Evolutionary conservation across 176 grass and related monocot species (phyloP).

Genomic region (Guadua angustifolia): DNA sequence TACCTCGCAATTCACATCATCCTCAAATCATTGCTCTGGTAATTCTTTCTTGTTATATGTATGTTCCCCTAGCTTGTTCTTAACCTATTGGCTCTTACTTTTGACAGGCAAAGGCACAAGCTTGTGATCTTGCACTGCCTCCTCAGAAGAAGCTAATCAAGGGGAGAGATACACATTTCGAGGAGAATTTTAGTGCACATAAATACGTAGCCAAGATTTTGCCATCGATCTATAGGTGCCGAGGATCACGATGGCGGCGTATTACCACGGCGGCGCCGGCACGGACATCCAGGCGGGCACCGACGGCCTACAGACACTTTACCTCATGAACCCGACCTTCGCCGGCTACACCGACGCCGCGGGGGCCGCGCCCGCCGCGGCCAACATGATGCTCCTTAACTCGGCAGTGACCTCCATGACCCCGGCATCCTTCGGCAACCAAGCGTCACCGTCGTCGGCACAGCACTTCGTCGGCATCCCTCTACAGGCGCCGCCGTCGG

Average conservation of each 20-base stretch:
- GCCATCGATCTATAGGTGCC: slow-evolving; percentile 8
- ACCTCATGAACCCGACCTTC: slow-evolving; percentile 95
- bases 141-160: background rate
- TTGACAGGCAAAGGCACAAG: slow-evolving; percentile 37
- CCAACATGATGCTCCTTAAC: slow-evolving; percentile 96
- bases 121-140: slow-evolving; percentile 7
- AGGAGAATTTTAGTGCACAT: slow-evolving; percentile 23
- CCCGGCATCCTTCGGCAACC: slow-evolving; percentile 54
- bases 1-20: background rate
- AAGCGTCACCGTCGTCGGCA: slow-evolving; percentile 41
- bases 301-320: slow-evolving; percentile 88
- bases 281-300: slow-evolving; percentile 75
- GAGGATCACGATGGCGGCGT: slow-evolving; percentile 70
- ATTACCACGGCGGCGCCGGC: slow-evolving; percentile 69
- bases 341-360: slow-evolving; percentile 58
- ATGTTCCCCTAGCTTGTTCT: background rate
- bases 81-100: slow-evolving; percentile 16
- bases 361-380: slow-evolving; percentile 19
- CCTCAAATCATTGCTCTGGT: slow-evolving; percentile 21
- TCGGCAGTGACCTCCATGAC: slow-evolving; percentile 71
- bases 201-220: background rate
- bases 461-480: slow-evolving; percentile 91
- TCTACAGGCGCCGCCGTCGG: slow-evolving; percentile 53
- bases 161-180: background rate
- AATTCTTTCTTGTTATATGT: background rate